A percentile compares a stretch with the other conserved stretches of the same genome.
These are phyloP conservation scores for Fusarium tuaranense DNA, from an alignment of 2,329 filamentous ascomycete genomes.

Conservation along the genomic window DNA sequence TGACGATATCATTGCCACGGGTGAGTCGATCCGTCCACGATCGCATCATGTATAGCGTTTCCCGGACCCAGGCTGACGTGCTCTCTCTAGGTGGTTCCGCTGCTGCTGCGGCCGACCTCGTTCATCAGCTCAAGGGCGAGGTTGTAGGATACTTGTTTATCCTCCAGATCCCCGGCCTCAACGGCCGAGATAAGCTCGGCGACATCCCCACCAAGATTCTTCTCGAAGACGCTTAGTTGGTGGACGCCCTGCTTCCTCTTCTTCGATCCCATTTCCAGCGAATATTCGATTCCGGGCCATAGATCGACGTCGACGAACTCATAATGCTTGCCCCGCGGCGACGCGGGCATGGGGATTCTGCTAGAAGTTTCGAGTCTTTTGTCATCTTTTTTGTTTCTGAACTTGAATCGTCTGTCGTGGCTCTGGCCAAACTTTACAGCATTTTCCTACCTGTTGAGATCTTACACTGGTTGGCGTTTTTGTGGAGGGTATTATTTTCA, in stretches of 20 bases:
- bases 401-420: conserved; percentile 28
- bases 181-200: conserved; percentile 89
- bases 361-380: conserved; percentile 33
- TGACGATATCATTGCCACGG: conserved; percentile 98
- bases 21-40: conserved; percentile 63
- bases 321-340: conserved; percentile 18
- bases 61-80: conserved; percentile 29
- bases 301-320: conserved; percentile 28
- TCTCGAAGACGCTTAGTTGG: conserved; percentile 64
- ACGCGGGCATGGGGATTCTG: conserved; percentile 27
- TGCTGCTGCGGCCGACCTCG: conserved; percentile 85
- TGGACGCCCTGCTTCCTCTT: conserved; percentile 20
- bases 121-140: conserved; percentile 86
- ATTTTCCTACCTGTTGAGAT: conserved; percentile 36
- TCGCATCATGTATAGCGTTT: conserved; percentile 18
- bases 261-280: conserved; percentile 29
- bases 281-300: conserved; percentile 26
- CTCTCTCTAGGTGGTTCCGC: conserved; percentile 82
- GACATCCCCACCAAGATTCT: conserved; percentile 84
- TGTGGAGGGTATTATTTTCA: conserved; percentile 38
- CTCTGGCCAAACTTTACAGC: conserved; percentile 20
- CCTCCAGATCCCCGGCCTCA: conserved; percentile 92
- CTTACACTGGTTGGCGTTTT: conserved; percentile 44
- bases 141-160: conserved; percentile 94
- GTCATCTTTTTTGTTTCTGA: conserved; percentile 27